Percentiles rank a stretch among this genome's conserved stretches.
These are phyloP conservation scores for Cytospora leucostoma DNA, from an alignment of 2,329 filamentous ascomycete genomes.

Conservation along the genomic window DNA sequence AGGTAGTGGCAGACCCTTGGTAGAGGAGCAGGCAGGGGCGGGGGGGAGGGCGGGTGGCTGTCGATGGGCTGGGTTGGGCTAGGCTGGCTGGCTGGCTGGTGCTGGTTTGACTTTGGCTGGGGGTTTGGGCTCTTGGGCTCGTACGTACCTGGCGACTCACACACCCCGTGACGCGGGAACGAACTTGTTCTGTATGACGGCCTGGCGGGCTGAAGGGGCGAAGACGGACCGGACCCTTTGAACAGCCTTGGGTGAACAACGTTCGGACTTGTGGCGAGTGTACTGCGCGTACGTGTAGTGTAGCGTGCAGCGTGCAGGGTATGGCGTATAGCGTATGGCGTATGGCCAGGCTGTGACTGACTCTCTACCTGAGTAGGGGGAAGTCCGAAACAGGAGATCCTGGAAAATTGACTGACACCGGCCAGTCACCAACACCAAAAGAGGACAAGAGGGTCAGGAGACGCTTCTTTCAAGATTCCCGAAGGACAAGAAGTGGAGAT, in stretches of 20 bases:
- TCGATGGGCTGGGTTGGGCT: constrained; percentile 22
- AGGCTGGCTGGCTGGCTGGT: constrained; percentile 11
- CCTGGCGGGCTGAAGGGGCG: constrained; percentile 32
- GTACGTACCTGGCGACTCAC: constrained; percentile 18
- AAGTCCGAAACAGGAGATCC: constrained; percentile 27
- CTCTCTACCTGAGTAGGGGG: background rate
- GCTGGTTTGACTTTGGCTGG: too few species aligned
- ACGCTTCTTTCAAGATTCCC: constrained; percentile 13
- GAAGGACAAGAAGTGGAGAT: constrained; percentile 10
- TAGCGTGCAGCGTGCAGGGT: constrained; percentile 4
- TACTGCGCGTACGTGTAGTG: constrained; percentile 8
- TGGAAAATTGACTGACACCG: constrained; percentile 25
- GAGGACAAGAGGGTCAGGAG: background rate
- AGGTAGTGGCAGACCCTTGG: constrained; percentile 18
- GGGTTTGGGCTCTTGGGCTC: background rate
- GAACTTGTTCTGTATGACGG: constrained; percentile 36
- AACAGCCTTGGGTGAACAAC: constrained; percentile 33
- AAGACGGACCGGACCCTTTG: constrained; percentile 23
- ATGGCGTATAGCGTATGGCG: background rate
- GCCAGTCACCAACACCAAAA: constrained; percentile 11
- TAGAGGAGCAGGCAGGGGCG: constrained; percentile 6
- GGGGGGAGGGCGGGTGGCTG: constrained; percentile 8
- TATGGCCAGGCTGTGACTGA: constrained; percentile 16
- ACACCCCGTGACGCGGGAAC: constrained; percentile 3
- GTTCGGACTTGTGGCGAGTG: constrained; percentile 16